phyloP scores from a whole-genome alignment of 2,329 filamentous ascomycete genomes.

The Neonectria sp. region DNA sequence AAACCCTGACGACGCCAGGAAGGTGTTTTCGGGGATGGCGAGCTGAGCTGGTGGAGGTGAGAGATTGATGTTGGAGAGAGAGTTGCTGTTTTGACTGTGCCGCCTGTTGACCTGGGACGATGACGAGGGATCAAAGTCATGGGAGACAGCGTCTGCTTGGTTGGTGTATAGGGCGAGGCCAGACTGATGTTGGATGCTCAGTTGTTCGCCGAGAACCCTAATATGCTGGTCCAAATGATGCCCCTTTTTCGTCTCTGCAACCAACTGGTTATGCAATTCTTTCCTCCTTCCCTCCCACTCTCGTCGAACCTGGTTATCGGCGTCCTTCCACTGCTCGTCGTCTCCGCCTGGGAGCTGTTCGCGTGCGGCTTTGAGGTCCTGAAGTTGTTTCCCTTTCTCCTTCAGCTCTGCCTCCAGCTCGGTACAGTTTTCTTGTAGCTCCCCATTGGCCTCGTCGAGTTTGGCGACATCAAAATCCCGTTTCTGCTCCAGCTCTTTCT shows the following conservation, averaged over 20 bases:
- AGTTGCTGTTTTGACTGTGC: constrained; percentile 64
- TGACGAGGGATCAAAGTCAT: constrained; percentile 62
- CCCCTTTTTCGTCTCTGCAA: constrained; percentile 63
- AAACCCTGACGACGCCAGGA: constrained; percentile 69
- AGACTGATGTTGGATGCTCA: constrained; percentile 61
- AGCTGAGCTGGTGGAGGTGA: constrained; percentile 58
- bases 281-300: constrained; percentile 70
- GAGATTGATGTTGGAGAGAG: constrained; percentile 59
- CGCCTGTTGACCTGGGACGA: constrained; percentile 57
- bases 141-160: constrained; percentile 60
- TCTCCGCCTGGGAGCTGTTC: constrained; percentile 75
- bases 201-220: constrained; percentile 62
- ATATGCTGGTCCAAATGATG: constrained; percentile 64
- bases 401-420: constrained; percentile 81
- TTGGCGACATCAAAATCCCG: constrained; percentile 67
- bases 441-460: constrained; percentile 69
- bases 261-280: constrained; percentile 66
- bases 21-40: constrained; percentile 58
- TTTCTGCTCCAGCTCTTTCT: constrained; percentile 64
- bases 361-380: constrained; percentile 79
- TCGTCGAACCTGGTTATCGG: constrained; percentile 66
- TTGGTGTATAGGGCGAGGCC: constrained; percentile 61
- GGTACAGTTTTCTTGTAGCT: constrained; percentile 75
- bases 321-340: constrained; percentile 69
- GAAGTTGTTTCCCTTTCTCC: constrained; percentile 76